Evolutionary conservation across 768 basidiomycete species (phyloP).

Genomic region (Crepidotus variabilis): DNA sequence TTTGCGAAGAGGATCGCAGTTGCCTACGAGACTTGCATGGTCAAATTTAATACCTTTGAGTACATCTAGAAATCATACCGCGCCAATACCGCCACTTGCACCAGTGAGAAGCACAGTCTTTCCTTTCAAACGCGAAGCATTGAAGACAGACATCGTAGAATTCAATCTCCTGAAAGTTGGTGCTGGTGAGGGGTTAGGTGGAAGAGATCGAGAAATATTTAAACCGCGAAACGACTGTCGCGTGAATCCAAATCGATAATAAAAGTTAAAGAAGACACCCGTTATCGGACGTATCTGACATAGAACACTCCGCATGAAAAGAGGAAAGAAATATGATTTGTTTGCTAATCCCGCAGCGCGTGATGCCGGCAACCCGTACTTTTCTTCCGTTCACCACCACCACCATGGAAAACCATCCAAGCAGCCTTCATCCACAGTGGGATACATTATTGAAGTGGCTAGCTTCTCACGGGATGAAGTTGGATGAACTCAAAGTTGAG

Average conservation of each 20-base stretch:
- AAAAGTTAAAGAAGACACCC: not conserved
- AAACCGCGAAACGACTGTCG: not conserved
- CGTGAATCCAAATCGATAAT: not conserved
- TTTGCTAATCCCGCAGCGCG: too few relatives aligned
- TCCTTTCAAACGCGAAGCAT: conserved; percentile 71
- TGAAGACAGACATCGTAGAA: conserved; percentile 47
- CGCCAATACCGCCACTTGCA: conserved; percentile 87
- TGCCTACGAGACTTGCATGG: conserved; percentile 42
- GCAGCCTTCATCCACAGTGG: conserved; percentile 37
- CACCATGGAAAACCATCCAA: not conserved
- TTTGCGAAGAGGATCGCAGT: conserved; percentile 88
- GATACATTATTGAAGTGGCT: conserved; percentile 51
- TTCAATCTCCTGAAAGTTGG: not conserved
- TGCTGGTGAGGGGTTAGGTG: not conserved
- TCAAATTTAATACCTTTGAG: not conserved
- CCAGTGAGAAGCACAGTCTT: conserved; percentile 90
- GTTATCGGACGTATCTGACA: not conserved
- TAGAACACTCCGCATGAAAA: too few relatives aligned
- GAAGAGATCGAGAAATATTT: not conserved
- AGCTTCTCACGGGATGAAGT: conserved; percentile 41
- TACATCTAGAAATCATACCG: conserved; percentile 42
- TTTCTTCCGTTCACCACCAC: not conserved
- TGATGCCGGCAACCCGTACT: too few relatives aligned
- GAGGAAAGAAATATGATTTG: too few relatives aligned
- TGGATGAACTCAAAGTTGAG: conserved; percentile 43